Evolutionary conservation across 1,139 yeast species (phyloP), one percentile per base, ranked within the genome.

Genomic region (Tardiomyces blankii): DNA sequence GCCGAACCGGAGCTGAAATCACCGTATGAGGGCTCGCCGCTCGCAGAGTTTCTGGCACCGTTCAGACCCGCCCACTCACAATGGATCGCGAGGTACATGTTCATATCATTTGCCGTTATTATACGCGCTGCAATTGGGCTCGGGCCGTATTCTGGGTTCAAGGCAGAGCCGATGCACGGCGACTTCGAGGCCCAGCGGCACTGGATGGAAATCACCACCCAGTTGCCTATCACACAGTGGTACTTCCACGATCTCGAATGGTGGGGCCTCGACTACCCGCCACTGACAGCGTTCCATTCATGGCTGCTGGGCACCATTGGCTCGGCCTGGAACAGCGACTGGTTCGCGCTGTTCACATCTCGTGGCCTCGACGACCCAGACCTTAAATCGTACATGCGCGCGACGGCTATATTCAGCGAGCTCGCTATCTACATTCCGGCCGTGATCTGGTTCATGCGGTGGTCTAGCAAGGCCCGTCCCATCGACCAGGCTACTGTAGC

Each of bases 231-330:
- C 2, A 64, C 69, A 1, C 59, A 82, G 51, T 93, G 98, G 98
- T 91, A 91, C 61, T 84, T 75, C 66, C 87, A 80, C 62, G 96
- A 91, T 60, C 70, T 87, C 43, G 79, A 80, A 54, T 88, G 91
- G 68, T 91, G 98, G 98, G 96, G 97, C 0, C 71, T 93, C 42
- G 98, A 93, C 63, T 93, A 91, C 62, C 99, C 99, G 1, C 98
- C 98, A 5, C 69, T 93, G 52, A 91, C 98, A 0, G 98, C 97
- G 0, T 89, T 75, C 62, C 97, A 91, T 60, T 87, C 95, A 47
- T 87, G 82, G 75, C 42, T 85, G 1, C 63, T 83, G 45, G 98
- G 98, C 0, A 70, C 72, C 48, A 55, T 91, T 27, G 97, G 96
- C 0, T 59, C 71, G 9, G 18, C 48, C 5, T 64, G 76, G 40